Evolutionary conservation across 345 rosid species (phyloP).

Genomic region (Eucalyptus polybractea): DNA sequence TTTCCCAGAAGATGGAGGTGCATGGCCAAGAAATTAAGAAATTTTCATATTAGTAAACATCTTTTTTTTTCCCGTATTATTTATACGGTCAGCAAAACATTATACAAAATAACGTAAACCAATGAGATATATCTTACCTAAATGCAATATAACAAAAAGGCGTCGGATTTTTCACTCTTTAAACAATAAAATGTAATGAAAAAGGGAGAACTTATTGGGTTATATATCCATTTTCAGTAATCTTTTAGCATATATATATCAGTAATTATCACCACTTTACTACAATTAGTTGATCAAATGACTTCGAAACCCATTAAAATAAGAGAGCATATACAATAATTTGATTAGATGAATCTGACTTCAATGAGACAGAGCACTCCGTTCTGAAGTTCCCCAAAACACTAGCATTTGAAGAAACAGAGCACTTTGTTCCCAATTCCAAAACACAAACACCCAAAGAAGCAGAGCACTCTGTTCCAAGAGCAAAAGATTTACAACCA

Average conservation of each 20-base stretch:
- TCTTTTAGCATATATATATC: no score
- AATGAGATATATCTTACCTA: not conserved
- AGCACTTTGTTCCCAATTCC: not conserved
- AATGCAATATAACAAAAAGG: not conserved
- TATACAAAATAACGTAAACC: no score
- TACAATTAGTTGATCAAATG: not conserved
- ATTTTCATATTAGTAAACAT: not conserved
- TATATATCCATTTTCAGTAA: no score
- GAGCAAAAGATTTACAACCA: not conserved
- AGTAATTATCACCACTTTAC: not conserved
- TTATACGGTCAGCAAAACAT: not conserved
- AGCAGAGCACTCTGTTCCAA: not conserved
- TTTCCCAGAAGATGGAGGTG: not conserved
- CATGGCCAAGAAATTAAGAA: not conserved
- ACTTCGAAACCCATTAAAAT: not conserved
- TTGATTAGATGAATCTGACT: not conserved
- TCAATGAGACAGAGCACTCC: not conserved
- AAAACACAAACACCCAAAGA: not conserved
- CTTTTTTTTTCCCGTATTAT: no score
- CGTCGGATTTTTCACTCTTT: not conserved
- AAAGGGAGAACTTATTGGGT: not conserved
- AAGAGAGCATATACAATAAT: not conserved
- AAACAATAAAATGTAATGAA: not conserved
- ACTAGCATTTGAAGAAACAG: not conserved
- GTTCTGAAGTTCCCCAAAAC: not conserved